Evolutionary conservation across 306 rosid species (phyloP).

Genomic region (Glycine latifolia): DNA sequence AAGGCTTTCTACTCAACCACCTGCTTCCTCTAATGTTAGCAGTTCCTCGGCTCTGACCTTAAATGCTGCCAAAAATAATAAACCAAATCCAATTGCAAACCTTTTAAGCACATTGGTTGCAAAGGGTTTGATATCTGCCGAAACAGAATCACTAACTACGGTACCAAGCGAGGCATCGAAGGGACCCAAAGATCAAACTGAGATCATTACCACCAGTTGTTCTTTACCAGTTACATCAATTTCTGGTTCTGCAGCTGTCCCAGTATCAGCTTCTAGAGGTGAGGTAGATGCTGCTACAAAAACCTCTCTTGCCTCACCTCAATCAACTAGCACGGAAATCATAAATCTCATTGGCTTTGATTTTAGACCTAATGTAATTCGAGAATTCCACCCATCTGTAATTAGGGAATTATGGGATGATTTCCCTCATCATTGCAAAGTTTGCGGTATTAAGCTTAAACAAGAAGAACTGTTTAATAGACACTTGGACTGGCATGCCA

Average conservation of each 20-base stretch:
- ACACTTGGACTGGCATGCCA: constrained; percentile 88
- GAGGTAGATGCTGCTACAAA: constrained; percentile 54
- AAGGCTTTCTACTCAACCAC: constrained; percentile 52
- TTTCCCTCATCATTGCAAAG: constrained; percentile 65
- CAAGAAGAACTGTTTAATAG: constrained; percentile 66
- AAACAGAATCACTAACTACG: constrained; percentile 55
- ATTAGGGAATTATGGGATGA: constrained; percentile 66
- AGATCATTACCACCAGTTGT: constrained; percentile 48
- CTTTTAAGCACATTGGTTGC: constrained; percentile 92
- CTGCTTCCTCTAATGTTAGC: constrained; percentile 59
- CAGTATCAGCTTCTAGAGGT: constrained; percentile 51
- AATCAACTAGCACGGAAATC: constrained; percentile 57
- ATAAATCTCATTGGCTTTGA: constrained; percentile 76
- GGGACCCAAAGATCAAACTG: constrained; percentile 56
- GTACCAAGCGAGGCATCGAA: constrained; percentile 51
- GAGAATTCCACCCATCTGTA: constrained; percentile 80
- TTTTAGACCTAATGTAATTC: constrained; percentile 79
- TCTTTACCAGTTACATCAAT: constrained; percentile 55
- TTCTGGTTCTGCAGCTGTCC: constrained; percentile 55
- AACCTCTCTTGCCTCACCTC: constrained; percentile 46
- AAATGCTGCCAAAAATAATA: constrained; percentile 52
- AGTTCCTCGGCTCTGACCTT: constrained; percentile 58
- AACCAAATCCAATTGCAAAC: constrained; percentile 71
- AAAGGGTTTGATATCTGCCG: constrained; percentile 89
- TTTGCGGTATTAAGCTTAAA: constrained; percentile 76